phyloP scores from a whole-genome alignment of 169 alveolate genomes.

The Eimeria zaria region DNA sequence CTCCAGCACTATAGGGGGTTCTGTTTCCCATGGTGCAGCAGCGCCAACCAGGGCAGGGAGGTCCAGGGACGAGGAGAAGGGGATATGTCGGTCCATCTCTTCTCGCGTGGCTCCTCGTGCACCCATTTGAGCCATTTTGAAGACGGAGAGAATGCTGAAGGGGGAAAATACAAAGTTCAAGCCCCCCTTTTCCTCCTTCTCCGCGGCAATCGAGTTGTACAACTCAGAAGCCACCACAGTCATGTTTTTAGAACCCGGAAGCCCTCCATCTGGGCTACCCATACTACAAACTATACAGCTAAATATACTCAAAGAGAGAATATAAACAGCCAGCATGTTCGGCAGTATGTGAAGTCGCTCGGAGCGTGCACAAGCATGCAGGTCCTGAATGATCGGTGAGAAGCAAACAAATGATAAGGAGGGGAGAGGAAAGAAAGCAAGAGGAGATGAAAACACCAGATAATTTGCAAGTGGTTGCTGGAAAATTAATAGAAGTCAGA shows the following conservation, averaged over 20 bases:
- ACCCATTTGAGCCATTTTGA: slow-evolving; percentile 67
- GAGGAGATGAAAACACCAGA: background rate
- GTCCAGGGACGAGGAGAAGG: background rate
- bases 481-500: background rate
- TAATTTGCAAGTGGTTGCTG: background rate
- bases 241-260: background rate
- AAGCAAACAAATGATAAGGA: background rate
- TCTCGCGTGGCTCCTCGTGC: slow-evolving; percentile 66
- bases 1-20: slow-evolving; percentile 6
- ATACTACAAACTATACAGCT: background rate
- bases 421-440: background rate
- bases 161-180: slow-evolving; percentile 81
- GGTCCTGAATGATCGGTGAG: background rate
- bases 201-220: background rate
- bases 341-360: background rate
- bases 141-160: slow-evolving; percentile 60
- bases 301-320: background rate
- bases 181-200: background rate
- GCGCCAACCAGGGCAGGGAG: slow-evolving; percentile 38
- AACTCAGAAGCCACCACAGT: background rate
- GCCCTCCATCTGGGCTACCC: background rate
- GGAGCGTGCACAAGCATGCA: background rate
- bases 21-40: background rate
- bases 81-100: slow-evolving; percentile 41
- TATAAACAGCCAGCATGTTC: slow-evolving; percentile 2